phyloP scores from a whole-genome alignment of 148 eudicot species.

The Spergularia bocconei region DNA sequence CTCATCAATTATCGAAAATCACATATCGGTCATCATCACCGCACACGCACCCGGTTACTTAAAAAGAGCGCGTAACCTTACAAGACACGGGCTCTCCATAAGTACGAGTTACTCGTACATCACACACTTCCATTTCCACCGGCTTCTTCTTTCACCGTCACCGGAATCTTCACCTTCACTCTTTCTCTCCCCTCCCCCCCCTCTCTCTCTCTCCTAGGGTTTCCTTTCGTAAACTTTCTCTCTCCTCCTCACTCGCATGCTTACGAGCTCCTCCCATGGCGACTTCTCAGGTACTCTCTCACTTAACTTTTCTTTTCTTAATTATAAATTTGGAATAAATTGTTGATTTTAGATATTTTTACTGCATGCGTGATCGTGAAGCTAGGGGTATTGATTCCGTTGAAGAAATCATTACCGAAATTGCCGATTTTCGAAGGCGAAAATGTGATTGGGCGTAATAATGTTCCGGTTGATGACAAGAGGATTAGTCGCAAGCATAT shows the following conservation, averaged over 20 bases:
- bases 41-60: too few relatives aligned
- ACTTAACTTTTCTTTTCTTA: not conserved
- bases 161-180: not conserved
- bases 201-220: not conserved
- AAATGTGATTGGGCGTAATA: constrained; percentile 63
- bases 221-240: not conserved
- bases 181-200: not conserved
- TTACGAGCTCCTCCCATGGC: constrained; percentile 23
- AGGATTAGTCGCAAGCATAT: constrained; percentile 89
- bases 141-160: not conserved
- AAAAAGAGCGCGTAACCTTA: too few relatives aligned
- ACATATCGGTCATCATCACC: too few relatives aligned
- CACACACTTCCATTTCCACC: not conserved
- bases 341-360: not conserved
- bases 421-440: constrained; percentile 51
- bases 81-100: too few relatives aligned
- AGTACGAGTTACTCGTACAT: too few relatives aligned
- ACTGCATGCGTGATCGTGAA: constrained; percentile 22
- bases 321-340: not conserved
- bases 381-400: constrained; percentile 67
- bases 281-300: constrained; percentile 30
- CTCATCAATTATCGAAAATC: too few relatives aligned
- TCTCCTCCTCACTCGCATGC: constrained; percentile 4
- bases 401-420: constrained; percentile 44
- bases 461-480: constrained; percentile 55